Percentiles rank a stretch among this genome's conserved stretches.
phyloP scores from a whole-genome alignment of 257 asterid species.

The Thymus mandschuricus region DNA sequence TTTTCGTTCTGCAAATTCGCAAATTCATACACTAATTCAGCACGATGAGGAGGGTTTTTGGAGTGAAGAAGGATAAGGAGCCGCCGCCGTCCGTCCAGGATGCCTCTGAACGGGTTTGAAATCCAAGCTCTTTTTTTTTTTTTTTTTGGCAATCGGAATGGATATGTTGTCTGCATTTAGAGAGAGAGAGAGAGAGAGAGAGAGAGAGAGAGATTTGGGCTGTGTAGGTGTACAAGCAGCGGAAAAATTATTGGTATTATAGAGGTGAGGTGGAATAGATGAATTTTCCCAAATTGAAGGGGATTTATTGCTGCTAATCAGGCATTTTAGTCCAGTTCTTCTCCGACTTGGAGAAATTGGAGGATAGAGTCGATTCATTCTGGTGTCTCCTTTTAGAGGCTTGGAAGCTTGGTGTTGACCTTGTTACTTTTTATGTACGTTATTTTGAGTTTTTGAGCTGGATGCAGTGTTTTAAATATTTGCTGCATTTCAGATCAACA shows the following conservation, averaged over 20 bases:
- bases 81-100: slow-evolving; percentile 92
- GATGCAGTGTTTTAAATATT: not conserved
- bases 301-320: not conserved
- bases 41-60: slow-evolving; percentile 89
- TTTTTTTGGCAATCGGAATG: not conserved
- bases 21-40: not conserved
- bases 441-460: slow-evolving; percentile 12
- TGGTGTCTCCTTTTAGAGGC: not conserved
- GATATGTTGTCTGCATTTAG: not conserved
- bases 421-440: slow-evolving; percentile 9
- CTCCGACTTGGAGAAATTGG: too few relatives aligned
- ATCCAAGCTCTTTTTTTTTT: not conserved
- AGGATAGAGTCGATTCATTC: too few relatives aligned
- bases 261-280: not conserved
- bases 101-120: slow-evolving; percentile 81
- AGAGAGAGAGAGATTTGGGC: too few relatives aligned
- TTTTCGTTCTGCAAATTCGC: slow-evolving; percentile 16
- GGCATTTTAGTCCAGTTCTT: not conserved
- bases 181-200: not conserved
- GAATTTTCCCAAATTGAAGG: not conserved
- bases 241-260: not conserved
- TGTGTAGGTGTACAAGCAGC: not conserved
- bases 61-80: slow-evolving; percentile 83
- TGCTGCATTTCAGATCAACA: slow-evolving; percentile 60
- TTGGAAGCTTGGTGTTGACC: not conserved